Base-by-base conservation (phyloP, 2,329 filamentous ascomycete species). In the Didymella glomerata region DNA sequence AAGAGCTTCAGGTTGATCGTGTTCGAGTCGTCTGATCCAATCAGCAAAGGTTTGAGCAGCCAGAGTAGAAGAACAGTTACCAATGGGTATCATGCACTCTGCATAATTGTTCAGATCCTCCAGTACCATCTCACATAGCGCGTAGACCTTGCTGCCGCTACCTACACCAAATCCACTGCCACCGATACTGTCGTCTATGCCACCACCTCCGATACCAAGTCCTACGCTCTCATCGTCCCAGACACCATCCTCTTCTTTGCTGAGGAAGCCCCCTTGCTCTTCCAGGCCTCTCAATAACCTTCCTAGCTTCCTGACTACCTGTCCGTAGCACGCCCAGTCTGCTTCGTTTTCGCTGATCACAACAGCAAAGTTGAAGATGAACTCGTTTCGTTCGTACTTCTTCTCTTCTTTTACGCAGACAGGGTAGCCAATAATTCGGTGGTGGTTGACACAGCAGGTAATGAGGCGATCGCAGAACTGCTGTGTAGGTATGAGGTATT, bases 61-160 rank as follows among this genome's bases (percentile, higher is more conserved):
- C 30, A 32, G 13, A 32, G 13, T 32, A 32, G 30, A 32, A 34
- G 3, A 2, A 24, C 5, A 4, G 51, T n/a, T 34, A 93, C 91
- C 91, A 64, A 97, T 94, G 0, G 93, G 93, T 71, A 97, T 97
- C 93, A 97, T 97, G 83, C 93, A 97, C 80, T 99, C 95, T 73
- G 92, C 93, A 73, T 97, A 99, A 70, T 96, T 96, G 74, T 98
- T 97, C 67, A 99, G 75, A 75, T 99, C 93, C 78, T 97, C 93
- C 67, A 98, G 84, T 66, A 99, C 79, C 66, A 90, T 92, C 80
- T 94, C 91, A 71, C 97, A 96, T 3, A 89, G 86, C 81, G 77
- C 91, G 80, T 81, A 89, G 49, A 84, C 84, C 74, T 83, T 83
- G 79, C 56, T 84, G 73, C 67, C 82, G 8, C 60, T 79, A 14